Evolutionary conservation across 2,329 filamentous ascomycete genomes (phyloP).

Genomic region (Pezicula radicicola): DNA sequence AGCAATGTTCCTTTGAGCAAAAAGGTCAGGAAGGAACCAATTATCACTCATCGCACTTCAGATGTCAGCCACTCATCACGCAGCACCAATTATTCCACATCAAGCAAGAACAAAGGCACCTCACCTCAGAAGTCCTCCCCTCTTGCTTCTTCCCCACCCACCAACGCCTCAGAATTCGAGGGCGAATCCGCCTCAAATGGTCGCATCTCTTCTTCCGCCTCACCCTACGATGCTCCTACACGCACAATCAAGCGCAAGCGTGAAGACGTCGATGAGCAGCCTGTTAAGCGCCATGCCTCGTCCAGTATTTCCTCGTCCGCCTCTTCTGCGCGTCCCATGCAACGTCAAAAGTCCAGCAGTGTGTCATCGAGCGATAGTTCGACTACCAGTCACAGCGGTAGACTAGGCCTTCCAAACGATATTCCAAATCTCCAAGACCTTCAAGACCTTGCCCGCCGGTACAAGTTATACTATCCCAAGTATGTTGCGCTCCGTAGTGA

Average conservation of each 20-base stretch:
- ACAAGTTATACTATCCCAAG: conserved; percentile 53
- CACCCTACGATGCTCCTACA: conserved; percentile 18
- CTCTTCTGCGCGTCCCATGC: background rate
- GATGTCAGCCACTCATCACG: conserved; percentile 48
- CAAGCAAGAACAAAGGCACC: conserved; percentile 42
- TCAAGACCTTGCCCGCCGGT: conserved; percentile 50
- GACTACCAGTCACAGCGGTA: conserved; percentile 14
- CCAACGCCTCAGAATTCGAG: conserved; percentile 62
- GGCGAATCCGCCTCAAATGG: conserved; percentile 24
- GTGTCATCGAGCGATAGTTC: conserved; percentile 21
- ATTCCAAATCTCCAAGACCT: conserved; percentile 41
- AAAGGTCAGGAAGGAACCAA: conserved; percentile 26
- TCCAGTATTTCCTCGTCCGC: background rate
- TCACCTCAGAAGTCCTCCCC: conserved; percentile 63
- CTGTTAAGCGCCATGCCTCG: background rate
- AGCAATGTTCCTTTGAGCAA: conserved; percentile 25
- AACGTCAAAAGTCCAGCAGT: conserved; percentile 28
- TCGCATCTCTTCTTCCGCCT: conserved; percentile 20
- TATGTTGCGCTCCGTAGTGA: conserved; percentile 57
- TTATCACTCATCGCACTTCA: conserved; percentile 37
- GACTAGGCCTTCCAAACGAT: conserved; percentile 30
- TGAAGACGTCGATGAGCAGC: background rate
- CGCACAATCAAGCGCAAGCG: conserved; percentile 21
- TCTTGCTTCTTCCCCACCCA: conserved; percentile 62
- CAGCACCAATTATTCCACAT: conserved; percentile 31